Conservation (phyloP, 2,329 filamentous ascomycete genomes). For the Cladosporium austrohemisphaericum region DNA sequence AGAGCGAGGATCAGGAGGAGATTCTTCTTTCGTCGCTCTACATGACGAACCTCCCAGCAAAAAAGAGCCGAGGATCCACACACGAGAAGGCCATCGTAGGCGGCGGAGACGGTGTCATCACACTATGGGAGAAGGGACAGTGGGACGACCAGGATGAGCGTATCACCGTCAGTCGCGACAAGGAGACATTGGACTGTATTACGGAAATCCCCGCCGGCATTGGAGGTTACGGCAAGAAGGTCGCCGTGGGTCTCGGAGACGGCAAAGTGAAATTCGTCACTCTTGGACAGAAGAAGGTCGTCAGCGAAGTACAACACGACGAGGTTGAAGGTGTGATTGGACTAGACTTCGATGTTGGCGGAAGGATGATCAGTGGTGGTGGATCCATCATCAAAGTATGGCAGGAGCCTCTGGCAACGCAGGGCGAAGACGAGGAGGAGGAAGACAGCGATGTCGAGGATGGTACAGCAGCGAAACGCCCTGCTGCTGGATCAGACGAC, state of each 20-base stretch:
- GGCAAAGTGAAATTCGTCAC: conserved; percentile 75
- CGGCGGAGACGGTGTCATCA: conserved; percentile 76
- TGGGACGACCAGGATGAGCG: conserved; percentile 96
- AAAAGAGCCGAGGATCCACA: conserved; percentile 58
- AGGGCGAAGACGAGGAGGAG: conserved; percentile 51
- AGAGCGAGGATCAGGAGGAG: conserved; percentile 92
- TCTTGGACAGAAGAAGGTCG: conserved; percentile 68
- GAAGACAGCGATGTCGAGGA: conserved; percentile 33
- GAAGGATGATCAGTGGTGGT: conserved; percentile 84
- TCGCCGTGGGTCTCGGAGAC: conserved; percentile 78
- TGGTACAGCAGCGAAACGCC: conserved; percentile 37
- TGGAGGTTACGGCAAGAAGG: conserved; percentile 63
- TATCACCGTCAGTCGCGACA: conserved; percentile 65
- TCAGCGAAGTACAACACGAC: conserved; percentile 68
- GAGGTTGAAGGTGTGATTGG: conserved; percentile 81
- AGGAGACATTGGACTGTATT: conserved; percentile 77
- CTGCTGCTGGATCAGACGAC: conserved; percentile 49
- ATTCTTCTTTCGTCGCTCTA: conserved; percentile 80
- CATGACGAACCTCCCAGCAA: conserved; percentile 70
- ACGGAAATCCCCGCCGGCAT: conserved; percentile 67
- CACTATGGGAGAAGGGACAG: conserved; percentile 86
- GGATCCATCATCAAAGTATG: conserved; percentile 86
- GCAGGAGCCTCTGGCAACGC: conserved; percentile 64
- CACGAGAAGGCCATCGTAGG: conserved; percentile 74
- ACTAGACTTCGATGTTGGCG: conserved; percentile 77